Base-by-base conservation (phyloP, 441 rosid genomes). In the Oxalis stricta region DNA sequence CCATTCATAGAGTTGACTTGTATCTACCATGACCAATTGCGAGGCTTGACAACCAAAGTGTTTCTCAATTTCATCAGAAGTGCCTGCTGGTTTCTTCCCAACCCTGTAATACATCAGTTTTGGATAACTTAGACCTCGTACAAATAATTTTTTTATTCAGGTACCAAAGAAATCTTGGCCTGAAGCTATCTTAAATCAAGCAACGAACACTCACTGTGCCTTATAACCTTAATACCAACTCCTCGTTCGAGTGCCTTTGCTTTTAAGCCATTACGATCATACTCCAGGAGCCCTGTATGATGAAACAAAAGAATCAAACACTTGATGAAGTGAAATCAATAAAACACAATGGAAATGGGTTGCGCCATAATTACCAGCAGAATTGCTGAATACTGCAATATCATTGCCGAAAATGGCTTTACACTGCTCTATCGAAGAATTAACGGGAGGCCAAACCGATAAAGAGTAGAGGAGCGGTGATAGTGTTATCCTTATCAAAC, bases 61-160 rank as follows among this genome's bases (percentile, higher is more conserved):
- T 44, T 77, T 72, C 67, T 86, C 99, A n/a, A 91, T 72, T 61
- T 91, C 99, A 63, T 86, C 94, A 43, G 88, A 85, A 16, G 79
- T 71, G 38, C 99, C 99, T 10, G 93, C 93, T 18, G 99, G 99
- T 72, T 86, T 91, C 79, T 86, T 91, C 53, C n/a, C n/a, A 79
- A 68, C 63, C 64, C 99, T 91, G n/a, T n/a, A n/a, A 38, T 35
- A 33, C 21, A 56, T 59, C 48, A 59, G 33, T 30, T 14, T 36
- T 30, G 34, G 49, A 33, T 29, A 44, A 24, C 42, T 38, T 14
- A 40, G 31, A 19, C 33, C 21, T 32, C 11, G 16, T 12, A 9
- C 7, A 21, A 33, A 44, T 42, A 37, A 50, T 30, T 19, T 22
- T 6, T 29, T 21, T 19, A 21, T 14, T 17, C 22, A 10, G 8